Conservation (phyloP, 2,329 filamentous ascomycete species). For the Penicillium nordicum region DNA sequence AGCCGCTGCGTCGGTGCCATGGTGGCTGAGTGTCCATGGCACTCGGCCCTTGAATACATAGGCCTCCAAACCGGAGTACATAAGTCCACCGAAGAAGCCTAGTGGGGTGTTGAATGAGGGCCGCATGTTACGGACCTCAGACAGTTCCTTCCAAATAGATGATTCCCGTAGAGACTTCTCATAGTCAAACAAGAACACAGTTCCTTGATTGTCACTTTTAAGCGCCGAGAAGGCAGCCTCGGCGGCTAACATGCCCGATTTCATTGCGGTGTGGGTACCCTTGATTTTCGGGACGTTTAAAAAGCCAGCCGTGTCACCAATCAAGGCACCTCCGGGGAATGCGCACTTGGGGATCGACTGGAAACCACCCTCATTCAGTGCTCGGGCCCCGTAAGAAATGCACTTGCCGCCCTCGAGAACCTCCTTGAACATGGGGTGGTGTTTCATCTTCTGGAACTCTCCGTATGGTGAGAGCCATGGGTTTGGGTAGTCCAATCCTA, state of each 20-base stretch:
- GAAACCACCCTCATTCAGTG: conserved; percentile 90
- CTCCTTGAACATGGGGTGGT: conserved; percentile 83
- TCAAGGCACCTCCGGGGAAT: conserved; percentile 91
- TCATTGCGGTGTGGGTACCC: conserved; percentile 96
- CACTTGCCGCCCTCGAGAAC: conserved; percentile 96
- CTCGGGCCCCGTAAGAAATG: conserved; percentile 90
- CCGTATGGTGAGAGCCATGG: conserved; percentile 93
- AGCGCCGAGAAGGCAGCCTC: conserved; percentile 84
- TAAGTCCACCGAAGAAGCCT: conserved; percentile 81
- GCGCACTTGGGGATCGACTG: conserved; percentile 97
- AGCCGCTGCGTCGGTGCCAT: conserved; percentile 68
- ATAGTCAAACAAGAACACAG: conserved; percentile 91
- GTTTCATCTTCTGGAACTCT: conserved; percentile 98
- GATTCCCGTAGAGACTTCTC: conserved; percentile 83
- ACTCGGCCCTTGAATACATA: conserved; percentile 78
- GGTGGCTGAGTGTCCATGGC: conserved; percentile 91
- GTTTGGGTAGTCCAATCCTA: conserved; percentile 92
- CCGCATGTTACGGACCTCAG: conserved; percentile 94
- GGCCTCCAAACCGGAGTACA: conserved; percentile 91
- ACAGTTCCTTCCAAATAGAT: conserved; percentile 88
- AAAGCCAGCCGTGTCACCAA: conserved; percentile 94
- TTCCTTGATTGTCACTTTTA: conserved; percentile 54
- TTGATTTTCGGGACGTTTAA: conserved; percentile 98
- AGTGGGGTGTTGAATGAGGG: conserved; percentile 88
- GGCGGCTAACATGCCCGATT: conserved; percentile 92